These are phyloP conservation scores for Penicillium goetzii DNA, from an alignment of 495 filamentous ascomycete genomes.

Conservation along the genomic window DNA sequence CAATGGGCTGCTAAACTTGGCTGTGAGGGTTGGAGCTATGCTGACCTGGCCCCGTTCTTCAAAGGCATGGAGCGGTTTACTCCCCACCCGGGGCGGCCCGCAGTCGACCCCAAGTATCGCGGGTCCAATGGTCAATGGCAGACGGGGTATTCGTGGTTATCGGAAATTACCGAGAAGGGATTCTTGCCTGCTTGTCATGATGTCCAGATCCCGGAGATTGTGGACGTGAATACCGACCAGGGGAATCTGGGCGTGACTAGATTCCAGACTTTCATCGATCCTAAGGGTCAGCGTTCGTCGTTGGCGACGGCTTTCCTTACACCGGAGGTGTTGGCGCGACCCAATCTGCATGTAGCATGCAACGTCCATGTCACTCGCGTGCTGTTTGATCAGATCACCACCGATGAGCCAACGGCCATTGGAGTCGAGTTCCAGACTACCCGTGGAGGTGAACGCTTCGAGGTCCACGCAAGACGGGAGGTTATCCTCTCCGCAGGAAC, in stretches of 20 bases:
- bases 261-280: slow-evolving; percentile 30
- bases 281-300: slow-evolving; percentile 29
- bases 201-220: slow-evolving; percentile 1
- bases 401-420: slow-evolving; percentile 14
- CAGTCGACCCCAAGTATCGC: slow-evolving; percentile 21
- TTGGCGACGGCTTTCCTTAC: slow-evolving; percentile 28
- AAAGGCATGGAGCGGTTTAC: slow-evolving; percentile 30
- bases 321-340: slow-evolving; percentile 21
- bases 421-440: slow-evolving; percentile 27
- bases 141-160: slow-evolving; percentile 28
- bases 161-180: slow-evolving; percentile 28
- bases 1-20: slow-evolving; percentile 26
- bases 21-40: slow-evolving; percentile 28
- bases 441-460: slow-evolving; percentile 23
- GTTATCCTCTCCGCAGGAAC: slow-evolving; percentile 1
- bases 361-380: slow-evolving; percentile 24
- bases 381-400: slow-evolving; percentile 22
- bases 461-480: slow-evolving; percentile 27
- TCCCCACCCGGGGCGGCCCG: slow-evolving; percentile 20
- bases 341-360: slow-evolving; percentile 28
- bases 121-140: slow-evolving; percentile 23
- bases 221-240: slow-evolving; percentile 16
- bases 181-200: slow-evolving; percentile 30
- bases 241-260: slow-evolving; percentile 26
- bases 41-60: slow-evolving; percentile 22